Percentiles rank a stretch among this genome's conserved stretches.
These are phyloP conservation scores for Passalora sequoiae DNA, from an alignment of 2,329 filamentous ascomycete species.

Conservation along the genomic window DNA sequence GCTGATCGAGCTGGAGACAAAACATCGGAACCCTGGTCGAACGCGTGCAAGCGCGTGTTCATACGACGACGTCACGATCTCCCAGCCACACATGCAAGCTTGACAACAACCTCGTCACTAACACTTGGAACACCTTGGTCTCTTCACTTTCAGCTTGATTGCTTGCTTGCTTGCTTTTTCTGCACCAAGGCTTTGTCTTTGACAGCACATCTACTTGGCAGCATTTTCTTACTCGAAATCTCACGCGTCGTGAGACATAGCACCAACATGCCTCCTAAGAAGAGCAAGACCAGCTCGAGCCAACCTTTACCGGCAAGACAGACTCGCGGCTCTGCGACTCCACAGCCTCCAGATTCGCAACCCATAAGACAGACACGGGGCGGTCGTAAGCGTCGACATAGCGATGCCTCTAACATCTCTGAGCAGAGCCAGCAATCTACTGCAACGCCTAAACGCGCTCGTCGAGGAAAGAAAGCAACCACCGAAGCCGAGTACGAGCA, in stretches of 20 bases:
- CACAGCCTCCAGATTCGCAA: background rate
- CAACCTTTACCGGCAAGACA: background rate
- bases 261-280: conserved; percentile 8
- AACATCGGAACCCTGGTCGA: too few species aligned
- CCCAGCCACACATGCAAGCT: too few species aligned
- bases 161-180: too few species aligned
- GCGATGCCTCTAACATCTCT: conserved; percentile 7
- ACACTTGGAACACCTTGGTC: too few species aligned
- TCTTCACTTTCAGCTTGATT: too few species aligned
- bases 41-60: too few species aligned
- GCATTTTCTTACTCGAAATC: too few species aligned
- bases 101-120: too few species aligned
- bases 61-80: too few species aligned
- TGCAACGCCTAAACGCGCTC: conserved; percentile 1
- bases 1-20: too few species aligned
- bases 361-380: conserved; percentile 1
- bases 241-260: background rate
- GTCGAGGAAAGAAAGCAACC: background rate
- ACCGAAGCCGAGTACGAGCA: conserved; percentile 5
- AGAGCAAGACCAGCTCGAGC: conserved; percentile 3
- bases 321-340: conserved; percentile 3
- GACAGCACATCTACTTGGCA: too few species aligned
- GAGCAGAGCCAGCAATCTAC: background rate
- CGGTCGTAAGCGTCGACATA: conserved; percentile 6
- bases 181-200: too few species aligned